These are phyloP conservation scores for Aspergillus candidus DNA, from an alignment of 2,329 filamentous ascomycete genomes.

Conservation along the genomic window DNA sequence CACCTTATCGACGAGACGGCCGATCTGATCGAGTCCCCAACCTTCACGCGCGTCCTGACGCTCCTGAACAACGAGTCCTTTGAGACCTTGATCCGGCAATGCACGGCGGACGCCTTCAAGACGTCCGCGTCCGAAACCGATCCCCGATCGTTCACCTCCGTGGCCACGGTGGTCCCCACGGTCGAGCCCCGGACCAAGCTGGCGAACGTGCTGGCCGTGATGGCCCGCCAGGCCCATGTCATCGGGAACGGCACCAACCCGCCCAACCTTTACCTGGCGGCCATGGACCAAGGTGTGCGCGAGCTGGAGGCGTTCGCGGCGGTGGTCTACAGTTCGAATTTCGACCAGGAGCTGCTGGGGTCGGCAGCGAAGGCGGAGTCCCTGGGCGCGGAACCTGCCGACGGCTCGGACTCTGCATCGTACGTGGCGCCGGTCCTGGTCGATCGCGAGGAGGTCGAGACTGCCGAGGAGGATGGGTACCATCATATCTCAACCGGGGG, in stretches of 20 bases:
- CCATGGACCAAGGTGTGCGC: conserved; percentile 42
- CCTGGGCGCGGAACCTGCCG: conserved; percentile 4
- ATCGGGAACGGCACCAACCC: conserved; percentile 65
- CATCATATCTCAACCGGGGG: conserved; percentile 3
- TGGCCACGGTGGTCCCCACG: conserved; percentile 36
- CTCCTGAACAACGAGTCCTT: conserved; percentile 84
- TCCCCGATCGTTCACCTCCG: conserved; percentile 37
- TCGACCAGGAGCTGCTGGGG: conserved; percentile 31
- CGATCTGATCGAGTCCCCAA: conserved; percentile 88
- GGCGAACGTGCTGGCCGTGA: conserved; percentile 80
- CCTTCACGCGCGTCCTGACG: conserved; percentile 79
- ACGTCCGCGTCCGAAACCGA: conserved; percentile 38
- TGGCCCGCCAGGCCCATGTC: conserved; percentile 82
- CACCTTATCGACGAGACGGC: conserved; percentile 91
- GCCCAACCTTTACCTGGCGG: conserved; percentile 41
- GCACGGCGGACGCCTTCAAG: conserved; percentile 74
- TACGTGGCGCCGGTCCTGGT: conserved; percentile 16
- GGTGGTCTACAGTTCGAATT: conserved; percentile 46
- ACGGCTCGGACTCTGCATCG: conserved; percentile 11
- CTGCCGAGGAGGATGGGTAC: conserved; percentile 5
- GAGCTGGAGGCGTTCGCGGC: conserved; percentile 45
- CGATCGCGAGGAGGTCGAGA: conserved; percentile 12
- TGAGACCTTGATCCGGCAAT: conserved; percentile 73
- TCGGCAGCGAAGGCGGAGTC: conserved; percentile 14
- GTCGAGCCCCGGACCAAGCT: conserved; percentile 60